Evolutionary conservation across 2,329 filamentous ascomycete genomes (phyloP).

Genomic region (Ilyonectria destructans): DNA sequence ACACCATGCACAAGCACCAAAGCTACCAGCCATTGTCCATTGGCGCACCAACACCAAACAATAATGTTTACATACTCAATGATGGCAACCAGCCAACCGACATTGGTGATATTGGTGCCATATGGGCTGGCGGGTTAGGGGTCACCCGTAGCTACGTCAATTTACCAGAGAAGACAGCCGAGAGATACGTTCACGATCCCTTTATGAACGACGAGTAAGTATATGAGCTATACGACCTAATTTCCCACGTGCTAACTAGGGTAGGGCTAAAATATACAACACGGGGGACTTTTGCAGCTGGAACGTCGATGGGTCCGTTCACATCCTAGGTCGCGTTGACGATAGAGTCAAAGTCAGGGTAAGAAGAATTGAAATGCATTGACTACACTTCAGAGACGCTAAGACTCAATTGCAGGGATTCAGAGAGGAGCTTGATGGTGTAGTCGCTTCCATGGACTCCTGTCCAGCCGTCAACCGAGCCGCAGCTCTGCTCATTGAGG

Average conservation of each 20-base stretch:
- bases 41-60: slow-evolving; percentile 71
- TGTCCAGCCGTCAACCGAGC: slow-evolving; percentile 63
- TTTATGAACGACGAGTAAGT: slow-evolving; percentile 67
- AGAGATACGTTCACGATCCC: slow-evolving; percentile 66
- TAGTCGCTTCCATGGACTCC: slow-evolving; percentile 64
- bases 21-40: slow-evolving; percentile 68
- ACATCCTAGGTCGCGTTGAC: slow-evolving; percentile 71
- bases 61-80: slow-evolving; percentile 70
- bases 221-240: too few relatives aligned
- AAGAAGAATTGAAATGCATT: slow-evolving; percentile 20
- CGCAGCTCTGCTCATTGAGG: slow-evolving; percentile 63
- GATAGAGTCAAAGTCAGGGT: slow-evolving; percentile 75
- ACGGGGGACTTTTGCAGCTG: slow-evolving; percentile 74
- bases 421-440: slow-evolving; percentile 73
- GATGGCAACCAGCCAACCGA: slow-evolving; percentile 61
- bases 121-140: slow-evolving; percentile 70
- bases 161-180: slow-evolving; percentile 65
- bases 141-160: slow-evolving; percentile 72
- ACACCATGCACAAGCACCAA: slow-evolving; percentile 61
- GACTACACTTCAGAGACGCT: too few relatives aligned
- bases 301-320: slow-evolving; percentile 67
- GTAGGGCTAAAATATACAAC: slow-evolving; percentile 68
- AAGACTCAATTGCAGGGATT: slow-evolving; percentile 61
- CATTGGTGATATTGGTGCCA: slow-evolving; percentile 66
- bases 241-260: background rate